Percentiles rank a stretch among this genome's conserved stretches.
phyloP scores from a whole-genome alignment of 257 asterid genomes.

The Rubia yunnanensis region DNA sequence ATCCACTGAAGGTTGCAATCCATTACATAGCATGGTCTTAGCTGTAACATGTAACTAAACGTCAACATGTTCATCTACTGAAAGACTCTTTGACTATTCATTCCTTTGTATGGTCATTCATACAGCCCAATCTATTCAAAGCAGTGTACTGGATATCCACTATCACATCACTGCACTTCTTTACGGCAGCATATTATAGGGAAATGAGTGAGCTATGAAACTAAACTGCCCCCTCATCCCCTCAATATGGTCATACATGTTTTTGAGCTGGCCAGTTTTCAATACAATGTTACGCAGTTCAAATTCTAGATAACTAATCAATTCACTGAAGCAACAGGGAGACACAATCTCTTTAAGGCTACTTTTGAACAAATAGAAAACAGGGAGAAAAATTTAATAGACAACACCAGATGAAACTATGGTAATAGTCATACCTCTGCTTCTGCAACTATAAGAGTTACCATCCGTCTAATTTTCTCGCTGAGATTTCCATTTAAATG shows the following conservation, averaged over 20 bases:
- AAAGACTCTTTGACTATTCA: background rate
- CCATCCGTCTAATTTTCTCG: constrained; percentile 46
- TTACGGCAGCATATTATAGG: background rate
- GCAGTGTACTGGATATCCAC: background rate
- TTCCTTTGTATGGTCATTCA: constrained; percentile 1
- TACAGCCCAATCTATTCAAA: background rate
- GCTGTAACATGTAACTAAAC: background rate
- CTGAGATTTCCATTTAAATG: constrained; percentile 62
- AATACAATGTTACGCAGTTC: background rate
- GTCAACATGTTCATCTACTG: background rate
- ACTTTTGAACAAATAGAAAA: background rate
- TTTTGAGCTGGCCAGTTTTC: background rate
- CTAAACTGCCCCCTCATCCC: background rate
- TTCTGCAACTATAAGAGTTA: constrained; percentile 62
- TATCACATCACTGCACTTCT: background rate
- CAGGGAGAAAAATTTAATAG: background rate
- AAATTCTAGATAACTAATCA: background rate
- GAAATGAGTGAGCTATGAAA: background rate
- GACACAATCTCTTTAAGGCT: background rate
- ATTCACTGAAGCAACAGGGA: background rate
- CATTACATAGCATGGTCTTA: background rate
- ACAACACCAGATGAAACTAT: background rate
- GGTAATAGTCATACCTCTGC: constrained; percentile 64
- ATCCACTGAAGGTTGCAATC: background rate
- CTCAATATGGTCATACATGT: background rate